Percentiles rank a stretch among this genome's conserved stretches.
These are phyloP conservation scores for Coemansia sp. DNA, from an alignment of 192 early-diverging fungal species.

Conservation along the genomic window DNA sequence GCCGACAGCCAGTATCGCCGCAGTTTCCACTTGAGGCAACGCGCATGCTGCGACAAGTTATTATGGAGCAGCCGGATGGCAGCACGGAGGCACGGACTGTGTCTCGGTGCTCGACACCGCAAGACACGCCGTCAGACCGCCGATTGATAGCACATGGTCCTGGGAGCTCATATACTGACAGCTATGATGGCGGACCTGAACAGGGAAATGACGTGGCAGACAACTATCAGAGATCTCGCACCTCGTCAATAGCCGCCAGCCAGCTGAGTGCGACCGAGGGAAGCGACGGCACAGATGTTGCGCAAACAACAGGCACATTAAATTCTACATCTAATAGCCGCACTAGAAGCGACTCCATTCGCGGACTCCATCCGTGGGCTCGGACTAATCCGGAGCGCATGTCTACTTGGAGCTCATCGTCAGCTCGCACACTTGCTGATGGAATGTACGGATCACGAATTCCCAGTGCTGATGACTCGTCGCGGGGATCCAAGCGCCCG, in stretches of 20 bases:
- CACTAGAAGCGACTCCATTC: slow-evolving; percentile 8
- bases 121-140: not conserved
- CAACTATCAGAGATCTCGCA: slow-evolving; percentile 18
- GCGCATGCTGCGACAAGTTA: slow-evolving; percentile 44
- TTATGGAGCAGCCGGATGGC: slow-evolving; percentile 29
- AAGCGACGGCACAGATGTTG: slow-evolving; percentile 17
- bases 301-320: slow-evolving; percentile 3
- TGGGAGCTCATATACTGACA: slow-evolving; percentile 3
- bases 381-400: slow-evolving; percentile 40
- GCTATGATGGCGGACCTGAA: not conserved
- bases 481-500: slow-evolving; percentile 16
- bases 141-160: not conserved
- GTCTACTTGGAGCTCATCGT: slow-evolving; percentile 56
- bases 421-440: slow-evolving; percentile 39
- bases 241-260: slow-evolving; percentile 33
- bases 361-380: slow-evolving; percentile 16
- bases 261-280: slow-evolving; percentile 30
- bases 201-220: not conserved
- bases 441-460: slow-evolving; percentile 22
- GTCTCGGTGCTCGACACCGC: slow-evolving; percentile 2
- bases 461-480: slow-evolving; percentile 30
- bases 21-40: slow-evolving; percentile 48
- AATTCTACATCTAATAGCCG: slow-evolving; percentile 1
- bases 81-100: slow-evolving; percentile 1
- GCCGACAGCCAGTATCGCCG: slow-evolving; percentile 12